Evolutionary conservation across 257 asterid species (phyloP).

Genomic region (Jasminum sambac): DNA sequence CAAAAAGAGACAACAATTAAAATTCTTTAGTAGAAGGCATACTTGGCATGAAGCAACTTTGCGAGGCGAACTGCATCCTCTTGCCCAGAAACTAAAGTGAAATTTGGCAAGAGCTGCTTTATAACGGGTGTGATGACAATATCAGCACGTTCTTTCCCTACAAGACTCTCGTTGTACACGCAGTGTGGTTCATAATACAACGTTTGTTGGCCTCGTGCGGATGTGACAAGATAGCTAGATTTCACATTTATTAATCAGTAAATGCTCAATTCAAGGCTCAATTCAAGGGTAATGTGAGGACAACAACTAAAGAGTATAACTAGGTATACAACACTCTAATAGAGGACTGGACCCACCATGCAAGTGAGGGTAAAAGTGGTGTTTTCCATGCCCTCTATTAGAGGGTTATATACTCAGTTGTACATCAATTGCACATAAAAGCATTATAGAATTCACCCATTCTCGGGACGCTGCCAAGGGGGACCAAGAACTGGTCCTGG

Average conservation of each 20-base stretch:
- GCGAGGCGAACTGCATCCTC: conserved; percentile 90
- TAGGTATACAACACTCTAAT: too few relatives aligned
- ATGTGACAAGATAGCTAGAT: conserved; percentile 73
- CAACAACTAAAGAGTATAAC: too few relatives aligned
- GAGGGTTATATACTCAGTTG: too few relatives aligned
- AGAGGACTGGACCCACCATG: too few relatives aligned
- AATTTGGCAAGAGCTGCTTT: conserved; percentile 74
- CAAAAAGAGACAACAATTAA: neutral
- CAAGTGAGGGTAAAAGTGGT: too few relatives aligned
- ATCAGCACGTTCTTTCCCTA: conserved; percentile 63
- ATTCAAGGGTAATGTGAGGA: neutral
- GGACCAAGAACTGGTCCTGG: conserved; percentile 96
- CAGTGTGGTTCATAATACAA: conserved; percentile 94
- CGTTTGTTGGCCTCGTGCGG: conserved; percentile 49
- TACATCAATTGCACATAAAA: too few relatives aligned
- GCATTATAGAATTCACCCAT: conserved; percentile 50
- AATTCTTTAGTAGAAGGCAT: conserved; percentile 3
- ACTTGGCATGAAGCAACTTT: conserved; percentile 72
- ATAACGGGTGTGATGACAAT: conserved; percentile 84
- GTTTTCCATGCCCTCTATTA: too few relatives aligned
- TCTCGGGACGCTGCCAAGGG: conserved; percentile 98
- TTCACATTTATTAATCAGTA: conserved; percentile 1
- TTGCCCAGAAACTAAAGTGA: conserved; percentile 85
- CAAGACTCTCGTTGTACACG: conserved; percentile 49
- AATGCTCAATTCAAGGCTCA: neutral